Evolutionary conservation across 1,284 basidiomycete species (phyloP), one percentile per base, ranked within the genome.

Genomic region (Pseudozyma sp.): DNA sequence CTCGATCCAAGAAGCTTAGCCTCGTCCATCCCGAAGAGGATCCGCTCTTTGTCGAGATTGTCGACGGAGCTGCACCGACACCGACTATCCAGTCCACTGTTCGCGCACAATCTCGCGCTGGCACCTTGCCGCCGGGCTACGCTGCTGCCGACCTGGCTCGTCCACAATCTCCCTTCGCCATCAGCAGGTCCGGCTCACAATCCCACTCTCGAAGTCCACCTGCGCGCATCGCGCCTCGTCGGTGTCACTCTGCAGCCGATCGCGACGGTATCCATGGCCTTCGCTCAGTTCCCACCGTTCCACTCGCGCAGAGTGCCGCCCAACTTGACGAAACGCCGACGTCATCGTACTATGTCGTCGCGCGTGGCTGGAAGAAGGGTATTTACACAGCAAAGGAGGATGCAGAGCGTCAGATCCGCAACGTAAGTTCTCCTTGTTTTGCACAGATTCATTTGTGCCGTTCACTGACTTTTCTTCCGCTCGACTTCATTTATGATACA

Each of bases 341-440:
- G 11, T 48, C 64, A 7, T 56, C 59, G 7, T 75, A 60, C 54
- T 71, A 54, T 42, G 68, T 62, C 7, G 68, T 78, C n/a, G 68
- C 53, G 10, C 66, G 72, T 11, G 75, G 75, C 7, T 78, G 75
- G 75, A 71, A 67, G 56, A 78, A 63, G 17, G 75, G 75, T 17
- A 53, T 78, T 24, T 78, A 75, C 39, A 60, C 65, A 0, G 57
- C 39, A 14, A 65, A 57, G 39, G 65, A 63, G 2, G 68, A 78
- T 14, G 75, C 75, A 7, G 61, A 68, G 7, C 49, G 66, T 40
- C 75, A 78, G 40, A 63, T 61, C 42, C 54, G 62, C 40, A 68
- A 72, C 17, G 73, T 75, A 34, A 65, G 67, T 57, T 17, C 2
- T 24, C 31, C 16, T 9, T 30, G 17, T n/a, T n/a, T 42, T 7